A percentile compares a stretch with the other conserved stretches of the same genome.
Evolutionary conservation across 306 rosid genomes (phyloP).

Genomic region (Vigna nakashimae): DNA sequence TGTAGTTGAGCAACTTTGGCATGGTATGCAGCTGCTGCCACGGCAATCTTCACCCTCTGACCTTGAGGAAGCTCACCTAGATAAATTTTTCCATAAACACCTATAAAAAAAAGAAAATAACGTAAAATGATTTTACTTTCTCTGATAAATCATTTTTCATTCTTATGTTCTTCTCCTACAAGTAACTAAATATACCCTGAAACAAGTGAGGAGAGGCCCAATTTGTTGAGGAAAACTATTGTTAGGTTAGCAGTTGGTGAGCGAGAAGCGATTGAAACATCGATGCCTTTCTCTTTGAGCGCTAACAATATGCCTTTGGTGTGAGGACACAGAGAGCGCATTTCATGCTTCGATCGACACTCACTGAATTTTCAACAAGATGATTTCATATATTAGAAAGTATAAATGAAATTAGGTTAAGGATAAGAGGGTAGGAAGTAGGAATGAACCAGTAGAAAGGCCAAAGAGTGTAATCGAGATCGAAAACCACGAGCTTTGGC

Average conservation of each 20-base stretch:
- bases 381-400: background rate
- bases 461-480: conserved; percentile 98
- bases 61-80: conserved; percentile 71
- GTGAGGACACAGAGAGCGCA: conserved; percentile 72
- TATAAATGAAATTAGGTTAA: background rate
- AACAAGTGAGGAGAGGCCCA: conserved; percentile 34
- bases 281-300: conserved; percentile 74
- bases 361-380: conserved; percentile 53
- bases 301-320: conserved; percentile 75
- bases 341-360: conserved; percentile 85
- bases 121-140: background rate
- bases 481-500: conserved; percentile 77
- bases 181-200: background rate
- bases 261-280: conserved; percentile 85
- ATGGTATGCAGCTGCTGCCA: conserved; percentile 63
- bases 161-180: background rate
- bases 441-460: conserved; percentile 76
- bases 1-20: conserved; percentile 73
- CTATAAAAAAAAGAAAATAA: background rate
- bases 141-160: background rate
- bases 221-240: conserved; percentile 63
- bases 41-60: conserved; percentile 60
- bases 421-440: background rate
- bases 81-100: background rate
- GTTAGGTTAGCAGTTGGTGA: conserved; percentile 86